Evolutionary conservation across 805 yeast species (phyloP).

Genomic region (Nakazawaea wickerhamii): DNA sequence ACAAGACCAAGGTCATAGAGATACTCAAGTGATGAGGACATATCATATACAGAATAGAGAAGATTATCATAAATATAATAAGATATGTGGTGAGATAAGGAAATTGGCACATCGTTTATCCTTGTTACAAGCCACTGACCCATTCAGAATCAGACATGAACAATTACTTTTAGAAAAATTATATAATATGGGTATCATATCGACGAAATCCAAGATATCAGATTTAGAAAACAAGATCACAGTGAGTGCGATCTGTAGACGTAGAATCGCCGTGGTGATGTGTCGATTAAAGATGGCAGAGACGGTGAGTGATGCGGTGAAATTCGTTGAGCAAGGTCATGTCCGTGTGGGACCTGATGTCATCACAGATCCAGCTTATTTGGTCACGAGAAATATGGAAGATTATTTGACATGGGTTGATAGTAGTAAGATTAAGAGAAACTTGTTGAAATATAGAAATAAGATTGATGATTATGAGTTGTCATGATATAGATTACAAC

Average conservation of each 20-base stretch:
- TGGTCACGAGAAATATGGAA: conserved; percentile 90
- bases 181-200: conserved; percentile 79
- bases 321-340: conserved; percentile 93
- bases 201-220: conserved; percentile 85
- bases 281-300: conserved; percentile 92
- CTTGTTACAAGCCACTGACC: conserved; percentile 79
- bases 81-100: conserved; percentile 86
- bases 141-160: conserved; percentile 83
- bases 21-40: conserved; percentile 92
- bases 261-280: conserved; percentile 93
- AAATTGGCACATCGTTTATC: conserved; percentile 84
- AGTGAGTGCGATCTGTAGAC: conserved; percentile 86
- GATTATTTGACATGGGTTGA: conserved; percentile 99
- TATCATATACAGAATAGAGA: conserved; percentile 93
- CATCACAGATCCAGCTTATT: conserved; percentile 90
- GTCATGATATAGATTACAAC: too few relatives aligned
- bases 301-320: conserved; percentile 80
- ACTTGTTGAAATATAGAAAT: conserved; percentile 83
- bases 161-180: conserved; percentile 82
- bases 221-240: conserved; percentile 88
- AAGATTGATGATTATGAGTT: conserved; percentile 55
- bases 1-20: conserved; percentile 92
- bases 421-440: conserved; percentile 84
- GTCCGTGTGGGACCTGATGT: conserved; percentile 96
- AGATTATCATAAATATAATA: conserved; percentile 92